phyloP scores from a whole-genome alignment of 2,329 filamentous ascomycete genomes.

The Ceratocystis variospora region DNA sequence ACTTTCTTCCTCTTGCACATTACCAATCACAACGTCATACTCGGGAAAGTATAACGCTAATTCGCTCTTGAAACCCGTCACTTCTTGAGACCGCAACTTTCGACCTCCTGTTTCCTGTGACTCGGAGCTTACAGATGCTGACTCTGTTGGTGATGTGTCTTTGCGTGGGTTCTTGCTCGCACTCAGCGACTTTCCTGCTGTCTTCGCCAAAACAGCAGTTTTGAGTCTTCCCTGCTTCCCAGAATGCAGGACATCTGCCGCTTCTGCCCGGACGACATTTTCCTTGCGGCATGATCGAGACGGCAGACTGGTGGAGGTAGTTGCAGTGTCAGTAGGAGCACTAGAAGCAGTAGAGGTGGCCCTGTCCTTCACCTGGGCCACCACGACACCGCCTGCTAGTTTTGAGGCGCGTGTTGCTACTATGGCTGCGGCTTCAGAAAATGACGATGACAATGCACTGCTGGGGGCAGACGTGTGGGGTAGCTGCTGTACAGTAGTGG shows the following conservation, averaged over 20 bases:
- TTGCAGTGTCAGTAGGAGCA: neutral
- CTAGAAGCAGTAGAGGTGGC: neutral
- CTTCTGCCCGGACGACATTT: neutral
- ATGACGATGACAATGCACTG: neutral
- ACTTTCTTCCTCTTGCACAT: constrained; percentile 68
- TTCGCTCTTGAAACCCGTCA: constrained; percentile 77
- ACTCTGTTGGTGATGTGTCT: constrained; percentile 20
- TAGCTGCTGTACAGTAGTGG: neutral
- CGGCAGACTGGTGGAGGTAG: constrained; percentile 1
- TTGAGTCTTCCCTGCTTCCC: neutral
- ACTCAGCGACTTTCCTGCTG: neutral
- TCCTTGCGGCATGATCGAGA: constrained; percentile 7
- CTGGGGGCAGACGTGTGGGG: neutral
- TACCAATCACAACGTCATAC: constrained; percentile 86
- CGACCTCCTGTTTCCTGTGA: constrained; percentile 52
- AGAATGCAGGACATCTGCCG: neutral
- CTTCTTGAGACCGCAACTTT: constrained; percentile 76
- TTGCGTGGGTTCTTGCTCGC: neutral
- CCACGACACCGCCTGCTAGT: constrained; percentile 12
- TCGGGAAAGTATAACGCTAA: constrained; percentile 81
- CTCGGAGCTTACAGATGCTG: constrained; percentile 30
- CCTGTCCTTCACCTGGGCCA: constrained; percentile 4
- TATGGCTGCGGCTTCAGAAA: constrained; percentile 17
- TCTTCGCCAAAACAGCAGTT: neutral
- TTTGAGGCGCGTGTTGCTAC: constrained; percentile 17